phyloP scores from a whole-genome alignment of 768 basidiomycete genomes.

The Termitomyces sp. region DNA sequence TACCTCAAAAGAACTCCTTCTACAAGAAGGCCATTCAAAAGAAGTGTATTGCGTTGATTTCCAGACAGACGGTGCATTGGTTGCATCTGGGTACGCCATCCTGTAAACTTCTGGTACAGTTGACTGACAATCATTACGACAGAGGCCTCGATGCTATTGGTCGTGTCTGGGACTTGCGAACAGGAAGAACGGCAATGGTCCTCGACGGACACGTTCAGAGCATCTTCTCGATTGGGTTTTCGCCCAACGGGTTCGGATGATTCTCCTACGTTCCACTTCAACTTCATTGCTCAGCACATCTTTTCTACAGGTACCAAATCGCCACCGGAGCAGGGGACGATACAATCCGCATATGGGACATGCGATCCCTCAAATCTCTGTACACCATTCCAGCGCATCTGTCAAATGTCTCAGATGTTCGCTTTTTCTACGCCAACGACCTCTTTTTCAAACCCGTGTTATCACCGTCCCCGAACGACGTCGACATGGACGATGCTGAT shows the following conservation, averaged over 20 bases:
- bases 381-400: slow-evolving; percentile 97
- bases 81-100: slow-evolving; percentile 79
- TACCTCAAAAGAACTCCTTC: slow-evolving; percentile 72
- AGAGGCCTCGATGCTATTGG: slow-evolving; percentile 97
- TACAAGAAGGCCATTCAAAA: slow-evolving; percentile 97
- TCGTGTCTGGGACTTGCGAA: slow-evolving; percentile 94
- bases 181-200: slow-evolving; percentile 96
- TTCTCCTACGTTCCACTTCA: slow-evolving; percentile 6
- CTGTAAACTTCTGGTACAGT: neutral
- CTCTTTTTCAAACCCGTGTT: slow-evolving; percentile 38
- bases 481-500: slow-evolving; percentile 46
- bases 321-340: slow-evolving; percentile 97
- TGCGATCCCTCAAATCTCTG: slow-evolving; percentile 86
- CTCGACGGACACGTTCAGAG: slow-evolving; percentile 95
- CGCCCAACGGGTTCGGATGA: slow-evolving; percentile 84
- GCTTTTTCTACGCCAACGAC: slow-evolving; percentile 81
- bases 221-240: slow-evolving; percentile 88
- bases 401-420: slow-evolving; percentile 91
- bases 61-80: slow-evolving; percentile 90
- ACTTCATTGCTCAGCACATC: slow-evolving; percentile 6
- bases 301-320: slow-evolving; percentile 77
- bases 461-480: slow-evolving; percentile 31
- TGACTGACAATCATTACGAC: slow-evolving; percentile 3
- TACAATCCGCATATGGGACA: slow-evolving; percentile 98
- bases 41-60: slow-evolving; percentile 97